Percentiles rank a stretch among this genome's conserved stretches.
Conservation (phyloP, 805 yeast genomes). For the Candida takata region DNA sequence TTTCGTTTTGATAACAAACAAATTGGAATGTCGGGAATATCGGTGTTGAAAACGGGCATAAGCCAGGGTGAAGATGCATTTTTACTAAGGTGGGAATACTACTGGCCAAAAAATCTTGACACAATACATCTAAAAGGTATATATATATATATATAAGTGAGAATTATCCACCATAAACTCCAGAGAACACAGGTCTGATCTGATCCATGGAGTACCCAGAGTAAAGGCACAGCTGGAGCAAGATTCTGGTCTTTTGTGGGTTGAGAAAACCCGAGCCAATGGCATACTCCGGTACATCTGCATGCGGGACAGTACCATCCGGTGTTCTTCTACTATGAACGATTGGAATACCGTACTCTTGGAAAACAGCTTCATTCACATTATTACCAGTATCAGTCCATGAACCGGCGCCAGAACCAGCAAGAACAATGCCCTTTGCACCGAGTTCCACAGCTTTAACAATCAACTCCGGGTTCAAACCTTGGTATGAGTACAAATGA, state of each 20-base stretch:
- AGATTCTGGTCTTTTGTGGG: conserved; percentile 56
- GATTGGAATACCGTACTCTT: conserved; percentile 38
- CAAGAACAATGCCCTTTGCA: conserved; percentile 51
- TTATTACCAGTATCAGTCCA: conserved; percentile 32
- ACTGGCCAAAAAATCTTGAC: too few species aligned
- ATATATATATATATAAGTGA: too few species aligned
- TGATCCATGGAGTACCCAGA: conserved; percentile 26
- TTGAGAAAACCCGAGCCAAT: conserved; percentile 58
- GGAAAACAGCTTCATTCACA: conserved; percentile 35
- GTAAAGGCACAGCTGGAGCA: conserved; percentile 46
- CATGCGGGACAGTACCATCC: conserved; percentile 62
- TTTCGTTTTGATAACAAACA: too few species aligned
- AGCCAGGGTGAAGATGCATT: too few species aligned
- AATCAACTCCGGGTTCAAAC: conserved; percentile 41
- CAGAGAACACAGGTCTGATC: conserved; percentile 31
- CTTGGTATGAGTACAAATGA: conserved; percentile 56
- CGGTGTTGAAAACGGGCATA: too few species aligned
- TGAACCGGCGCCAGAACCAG: conserved; percentile 68
- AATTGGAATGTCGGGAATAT: too few species aligned
- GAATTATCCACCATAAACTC: conserved; percentile 32
- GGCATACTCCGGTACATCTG: conserved; percentile 30
- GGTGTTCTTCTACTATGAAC: conserved; percentile 56
- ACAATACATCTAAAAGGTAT: too few species aligned
- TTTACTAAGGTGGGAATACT: too few species aligned
- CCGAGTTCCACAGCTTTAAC: conserved; percentile 36